A percentile compares a stretch with the other conserved stretches of the same genome.
Conservation (phyloP, 352 stramenopile genomes). For the Phytopythium oedochilum region DNA sequence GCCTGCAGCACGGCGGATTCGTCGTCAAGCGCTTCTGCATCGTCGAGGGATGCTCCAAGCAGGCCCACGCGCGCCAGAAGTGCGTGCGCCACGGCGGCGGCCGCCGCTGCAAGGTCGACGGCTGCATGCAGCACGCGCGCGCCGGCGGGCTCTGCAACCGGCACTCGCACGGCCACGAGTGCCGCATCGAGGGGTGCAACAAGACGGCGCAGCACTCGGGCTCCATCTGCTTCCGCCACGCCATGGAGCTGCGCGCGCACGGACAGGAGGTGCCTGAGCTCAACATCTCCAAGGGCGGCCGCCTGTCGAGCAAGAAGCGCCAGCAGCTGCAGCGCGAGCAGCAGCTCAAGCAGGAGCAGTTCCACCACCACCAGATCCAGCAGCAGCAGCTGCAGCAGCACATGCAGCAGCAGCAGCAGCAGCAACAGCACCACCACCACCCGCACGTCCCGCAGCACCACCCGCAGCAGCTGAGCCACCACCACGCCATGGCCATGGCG, state of each 20-base stretch:
- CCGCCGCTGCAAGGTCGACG: conserved; percentile 61
- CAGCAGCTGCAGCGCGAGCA: conserved; percentile 66
- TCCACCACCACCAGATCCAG: conserved; percentile 70
- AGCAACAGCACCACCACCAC: conserved; percentile 13
- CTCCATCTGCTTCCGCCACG: conserved; percentile 72
- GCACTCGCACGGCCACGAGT: conserved; percentile 70
- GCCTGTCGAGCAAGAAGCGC: conserved; percentile 64
- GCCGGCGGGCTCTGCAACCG: conserved; percentile 68
- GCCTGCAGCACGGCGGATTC: conserved; percentile 72
- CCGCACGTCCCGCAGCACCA: conserved; percentile 5
- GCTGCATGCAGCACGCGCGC: conserved; percentile 71
- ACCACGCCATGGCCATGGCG: conserved; percentile 16
- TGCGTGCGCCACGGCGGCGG: conserved; percentile 74
- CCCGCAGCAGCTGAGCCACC: conserved; percentile 13
- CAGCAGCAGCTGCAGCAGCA: conserved; percentile 44
- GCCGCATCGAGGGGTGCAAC: conserved; percentile 71
- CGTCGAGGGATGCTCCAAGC: conserved; percentile 74
- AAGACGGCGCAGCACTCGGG: conserved; percentile 79
- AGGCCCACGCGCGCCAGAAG: conserved; percentile 70
- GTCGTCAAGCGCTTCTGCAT: conserved; percentile 83
- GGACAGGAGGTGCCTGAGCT: conserved; percentile 65
- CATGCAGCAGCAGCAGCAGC: conserved; percentile 21
- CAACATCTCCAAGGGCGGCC: conserved; percentile 74
- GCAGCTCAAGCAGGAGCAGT: conserved; percentile 72
- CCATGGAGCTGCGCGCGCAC: conserved; percentile 69